Evolutionary conservation across 352 stramenopile species (phyloP), one percentile per base, ranked within the genome.

Genomic region (Peronospora destructor): DNA sequence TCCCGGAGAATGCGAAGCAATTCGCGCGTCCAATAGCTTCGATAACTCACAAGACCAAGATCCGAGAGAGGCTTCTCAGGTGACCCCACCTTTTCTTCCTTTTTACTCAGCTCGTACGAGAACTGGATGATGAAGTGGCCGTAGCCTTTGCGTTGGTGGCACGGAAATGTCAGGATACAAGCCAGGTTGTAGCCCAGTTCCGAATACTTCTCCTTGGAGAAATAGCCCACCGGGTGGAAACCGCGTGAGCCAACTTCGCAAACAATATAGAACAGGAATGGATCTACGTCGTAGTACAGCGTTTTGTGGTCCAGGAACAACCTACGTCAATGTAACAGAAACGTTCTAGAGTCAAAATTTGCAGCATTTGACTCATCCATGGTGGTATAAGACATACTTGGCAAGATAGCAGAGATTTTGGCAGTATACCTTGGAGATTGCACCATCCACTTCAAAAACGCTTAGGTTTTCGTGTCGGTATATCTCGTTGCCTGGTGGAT

Each of bases 281-380:
- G 97, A 58, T 99, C 96, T 3, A 99, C 96, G 57, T 99, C 96
- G 75, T 98, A 99, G 73, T 99, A 99, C 12, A 99, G 76, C 32
- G 97, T 99, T 73, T 99, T 99, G 81, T 99, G 96, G 75, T 99
- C 97, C 33, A 99, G 68, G 61, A 99, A 99, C 16, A 99, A 74
- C 32, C 75, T 85, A 23, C n/a, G 40, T 13, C 17, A 25, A 41
- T 11, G n/a, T 29, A 46, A 46, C 7, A 40, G 12, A 10, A 29
- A 25, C 7, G 29, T 42, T 25, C 35, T 14, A 41, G 16, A 37
- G 13, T 41, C 28, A 33, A 14, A 14, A n/a, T 8, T 12, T 28
- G 6, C 7, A 42, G 5, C 2, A 14, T 26, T 28, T 26, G 10
- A 25, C 4, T 28, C 17, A 25, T 26, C 10, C n/a, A n/a, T n/a